Percentiles rank a stretch among this genome's conserved stretches.
phyloP scores from a whole-genome alignment of 2,329 filamentous ascomycete genomes.

The Aureobasidium melanogenum region DNA sequence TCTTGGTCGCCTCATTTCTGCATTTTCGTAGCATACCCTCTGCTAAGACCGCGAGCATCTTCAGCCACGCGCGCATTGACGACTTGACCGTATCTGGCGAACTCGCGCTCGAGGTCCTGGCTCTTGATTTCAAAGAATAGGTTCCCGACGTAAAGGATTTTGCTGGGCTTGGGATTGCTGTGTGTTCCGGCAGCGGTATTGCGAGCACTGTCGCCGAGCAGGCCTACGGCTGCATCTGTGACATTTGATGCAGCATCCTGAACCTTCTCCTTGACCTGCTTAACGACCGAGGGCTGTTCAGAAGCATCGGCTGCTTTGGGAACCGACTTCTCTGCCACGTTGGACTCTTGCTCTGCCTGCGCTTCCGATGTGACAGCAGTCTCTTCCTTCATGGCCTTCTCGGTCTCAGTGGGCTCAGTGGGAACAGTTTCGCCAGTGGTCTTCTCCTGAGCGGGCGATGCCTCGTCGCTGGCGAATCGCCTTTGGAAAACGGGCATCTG shows the following conservation, averaged over 20 bases:
- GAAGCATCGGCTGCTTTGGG: conserved; percentile 8
- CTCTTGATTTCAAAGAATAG: conserved; percentile 60
- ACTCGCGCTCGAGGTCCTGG: conserved; percentile 50
- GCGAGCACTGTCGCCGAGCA: conserved; percentile 16
- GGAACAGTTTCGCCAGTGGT: conserved; percentile 29
- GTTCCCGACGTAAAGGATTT: conserved; percentile 58
- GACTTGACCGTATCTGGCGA: conserved; percentile 50
- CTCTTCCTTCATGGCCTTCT: conserved; percentile 22
- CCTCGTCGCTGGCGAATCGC: conserved; percentile 41
- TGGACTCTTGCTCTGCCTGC: conserved; percentile 4
- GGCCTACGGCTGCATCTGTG: conserved; percentile 16
- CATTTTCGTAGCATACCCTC: conserved; percentile 46
- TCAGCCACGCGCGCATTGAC: conserved; percentile 46
- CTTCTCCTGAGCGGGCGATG: conserved; percentile 19
- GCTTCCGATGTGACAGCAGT: conserved; percentile 14
- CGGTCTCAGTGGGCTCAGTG: conserved; percentile 21
- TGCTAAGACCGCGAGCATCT: conserved; percentile 56
- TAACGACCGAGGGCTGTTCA: neutral
- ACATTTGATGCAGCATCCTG: conserved; percentile 13
- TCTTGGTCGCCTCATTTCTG: neutral
- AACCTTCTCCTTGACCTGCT: conserved; percentile 14
- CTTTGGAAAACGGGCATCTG: conserved; percentile 33
- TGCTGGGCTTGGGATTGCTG: conserved; percentile 24
- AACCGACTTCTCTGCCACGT: conserved; percentile 18
- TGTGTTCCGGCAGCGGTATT: conserved; percentile 17